Conservation (phyloP, 2,329 filamentous ascomycete genomes). For the Paecilomyces variotii region DNA sequence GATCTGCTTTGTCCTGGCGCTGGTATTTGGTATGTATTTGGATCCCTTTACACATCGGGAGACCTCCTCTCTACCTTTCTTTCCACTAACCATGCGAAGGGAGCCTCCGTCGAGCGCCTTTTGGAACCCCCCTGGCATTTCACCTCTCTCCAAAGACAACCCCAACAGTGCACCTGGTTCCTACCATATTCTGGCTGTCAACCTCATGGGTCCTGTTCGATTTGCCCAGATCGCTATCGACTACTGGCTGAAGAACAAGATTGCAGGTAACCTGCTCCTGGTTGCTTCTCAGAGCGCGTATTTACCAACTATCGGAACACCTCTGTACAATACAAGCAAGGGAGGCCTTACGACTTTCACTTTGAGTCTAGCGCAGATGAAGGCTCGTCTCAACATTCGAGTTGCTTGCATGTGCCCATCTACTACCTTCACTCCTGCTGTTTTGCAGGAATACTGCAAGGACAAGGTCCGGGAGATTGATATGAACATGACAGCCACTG, state of each 20-base stretch:
- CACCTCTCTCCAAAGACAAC: constrained; percentile 9
- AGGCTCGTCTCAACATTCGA: not conserved
- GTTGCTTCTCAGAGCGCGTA: not conserved
- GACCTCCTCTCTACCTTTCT: not conserved
- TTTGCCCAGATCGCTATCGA: constrained; percentile 17
- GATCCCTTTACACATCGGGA: not conserved
- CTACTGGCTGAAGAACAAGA: constrained; percentile 7
- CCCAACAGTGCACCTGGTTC: constrained; percentile 7
- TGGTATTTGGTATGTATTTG: not conserved
- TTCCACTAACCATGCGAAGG: constrained; percentile 1
- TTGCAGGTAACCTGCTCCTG: not conserved
- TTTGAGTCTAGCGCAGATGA: not conserved
- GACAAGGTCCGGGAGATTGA: not conserved
- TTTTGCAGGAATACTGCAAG: not conserved
- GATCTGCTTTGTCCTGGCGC: not conserved
- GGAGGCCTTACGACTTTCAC: not conserved
- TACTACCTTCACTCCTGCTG: not conserved
- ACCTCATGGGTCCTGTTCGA: constrained; percentile 13
- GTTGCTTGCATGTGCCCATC: not conserved
- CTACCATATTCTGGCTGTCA: constrained; percentile 15
- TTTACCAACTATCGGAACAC: not conserved
- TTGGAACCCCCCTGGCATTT: constrained; percentile 15
- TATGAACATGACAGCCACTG: not conserved
- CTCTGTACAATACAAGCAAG: not conserved
- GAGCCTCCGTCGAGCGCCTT: constrained; percentile 15